Percentiles rank a stretch among this genome's conserved stretches.
Evolutionary conservation across 345 rosid genomes (phyloP).

Genomic region (Murraya paniculata): DNA sequence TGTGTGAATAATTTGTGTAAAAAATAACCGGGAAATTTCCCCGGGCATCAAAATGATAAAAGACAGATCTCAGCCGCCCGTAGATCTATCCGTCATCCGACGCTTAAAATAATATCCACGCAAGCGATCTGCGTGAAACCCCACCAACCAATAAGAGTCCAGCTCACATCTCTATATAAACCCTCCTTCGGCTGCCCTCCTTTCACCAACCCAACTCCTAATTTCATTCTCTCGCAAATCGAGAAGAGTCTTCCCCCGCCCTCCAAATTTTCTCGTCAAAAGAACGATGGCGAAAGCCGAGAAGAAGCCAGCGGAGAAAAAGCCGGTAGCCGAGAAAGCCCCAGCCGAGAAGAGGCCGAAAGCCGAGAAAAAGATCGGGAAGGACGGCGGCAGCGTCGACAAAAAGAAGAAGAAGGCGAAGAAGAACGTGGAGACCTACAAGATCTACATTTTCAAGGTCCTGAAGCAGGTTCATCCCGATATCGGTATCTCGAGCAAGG

Average conservation of each 20-base stretch:
- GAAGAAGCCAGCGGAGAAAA: constrained; percentile 51
- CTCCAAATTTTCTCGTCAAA: too few species aligned
- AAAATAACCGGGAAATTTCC: too few species aligned
- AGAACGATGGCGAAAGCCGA: constrained; percentile 50
- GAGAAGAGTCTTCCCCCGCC: too few species aligned
- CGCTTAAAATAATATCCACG: neutral
- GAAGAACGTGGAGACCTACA: constrained; percentile 65
- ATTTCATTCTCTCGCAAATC: neutral
- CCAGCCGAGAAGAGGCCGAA: constrained; percentile 58
- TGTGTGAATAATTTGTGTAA: too few species aligned
- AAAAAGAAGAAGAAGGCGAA: constrained; percentile 56
- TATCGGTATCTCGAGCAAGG: constrained; percentile 65
- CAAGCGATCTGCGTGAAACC: constrained; percentile 27
- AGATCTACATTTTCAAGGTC: constrained; percentile 71
- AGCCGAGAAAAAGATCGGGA: constrained; percentile 60
- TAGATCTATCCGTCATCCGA: neutral
- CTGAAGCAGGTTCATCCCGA: constrained; percentile 60
- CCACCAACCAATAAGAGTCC: constrained; percentile 22
- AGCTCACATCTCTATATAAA: constrained; percentile 26
- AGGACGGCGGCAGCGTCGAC: constrained; percentile 47
- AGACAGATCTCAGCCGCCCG: constrained; percentile 6
- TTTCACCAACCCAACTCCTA: neutral
- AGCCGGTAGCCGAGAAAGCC: constrained; percentile 45
- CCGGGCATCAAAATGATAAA: neutral
- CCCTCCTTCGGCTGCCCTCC: neutral